Percentiles rank a stretch among this genome's conserved stretches.
Conservation (phyloP, 2,329 filamentous ascomycete genomes). For the Ceratocystis harringtonii region DNA sequence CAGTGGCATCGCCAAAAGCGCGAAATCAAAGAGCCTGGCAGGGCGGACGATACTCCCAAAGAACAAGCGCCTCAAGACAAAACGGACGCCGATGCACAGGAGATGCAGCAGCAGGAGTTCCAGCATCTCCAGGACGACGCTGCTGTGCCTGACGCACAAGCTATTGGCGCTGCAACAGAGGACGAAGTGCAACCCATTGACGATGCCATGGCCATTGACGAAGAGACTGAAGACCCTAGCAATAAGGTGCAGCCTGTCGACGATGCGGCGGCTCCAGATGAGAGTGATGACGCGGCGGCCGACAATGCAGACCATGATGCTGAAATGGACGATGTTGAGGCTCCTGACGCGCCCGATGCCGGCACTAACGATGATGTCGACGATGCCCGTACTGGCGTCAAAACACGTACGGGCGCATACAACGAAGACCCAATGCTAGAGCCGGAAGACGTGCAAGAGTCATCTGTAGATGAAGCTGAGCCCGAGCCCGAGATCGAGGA, state of each 20-base stretch:
- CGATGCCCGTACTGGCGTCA: constrained; percentile 44
- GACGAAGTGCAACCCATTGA: constrained; percentile 78
- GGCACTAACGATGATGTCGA: constrained; percentile 5
- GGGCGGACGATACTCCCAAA: constrained; percentile 29
- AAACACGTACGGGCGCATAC: constrained; percentile 43
- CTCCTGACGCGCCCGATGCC: neutral
- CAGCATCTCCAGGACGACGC: constrained; percentile 84
- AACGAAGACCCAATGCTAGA: constrained; percentile 34
- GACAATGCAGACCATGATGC: constrained; percentile 29
- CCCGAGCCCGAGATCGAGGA: constrained; percentile 36
- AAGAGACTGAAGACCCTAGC: constrained; percentile 40
- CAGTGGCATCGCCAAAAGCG: constrained; percentile 80
- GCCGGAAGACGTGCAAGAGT: constrained; percentile 17
- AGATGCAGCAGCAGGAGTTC: constrained; percentile 70
- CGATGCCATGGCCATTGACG: constrained; percentile 74
- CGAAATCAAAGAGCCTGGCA: constrained; percentile 49
- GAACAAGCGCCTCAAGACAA: constrained; percentile 36
- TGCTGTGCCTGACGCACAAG: constrained; percentile 70
- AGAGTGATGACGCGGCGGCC: constrained; percentile 25
- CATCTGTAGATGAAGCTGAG: constrained; percentile 27
- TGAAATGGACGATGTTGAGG: constrained; percentile 11
- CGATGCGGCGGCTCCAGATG: constrained; percentile 33
- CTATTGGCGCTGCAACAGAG: constrained; percentile 72
- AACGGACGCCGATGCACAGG: constrained; percentile 24
- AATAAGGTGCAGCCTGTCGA: constrained; percentile 37